Conservation (phyloP, 2,329 filamentous ascomycete species). For the Raffaelea arxii region DNA sequence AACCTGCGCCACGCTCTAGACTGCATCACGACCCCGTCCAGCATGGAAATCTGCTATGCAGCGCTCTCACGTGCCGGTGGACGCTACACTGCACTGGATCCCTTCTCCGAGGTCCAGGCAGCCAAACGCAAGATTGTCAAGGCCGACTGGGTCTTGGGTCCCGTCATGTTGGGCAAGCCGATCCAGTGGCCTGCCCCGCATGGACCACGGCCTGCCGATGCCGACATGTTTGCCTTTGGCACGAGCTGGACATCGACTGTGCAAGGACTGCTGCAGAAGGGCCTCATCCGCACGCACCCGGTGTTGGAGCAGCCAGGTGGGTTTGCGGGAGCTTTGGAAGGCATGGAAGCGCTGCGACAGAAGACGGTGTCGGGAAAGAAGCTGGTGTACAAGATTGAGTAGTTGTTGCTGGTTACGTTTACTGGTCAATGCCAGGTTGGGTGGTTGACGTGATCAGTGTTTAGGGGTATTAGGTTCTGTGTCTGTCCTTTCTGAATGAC, state of each 20-base stretch:
- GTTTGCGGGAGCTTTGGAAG: background rate
- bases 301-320: background rate
- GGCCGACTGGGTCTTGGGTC: background rate
- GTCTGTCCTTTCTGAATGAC: too few relatives aligned
- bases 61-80: background rate
- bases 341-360: background rate
- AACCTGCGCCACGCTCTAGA: background rate
- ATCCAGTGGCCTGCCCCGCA: background rate
- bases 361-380: background rate
- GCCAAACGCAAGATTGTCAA: background rate
- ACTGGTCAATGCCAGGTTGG: too few relatives aligned
- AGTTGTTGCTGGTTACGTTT: too few relatives aligned
- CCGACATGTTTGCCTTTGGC: background rate
- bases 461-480: too few relatives aligned
- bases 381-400: background rate
- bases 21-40: background rate
- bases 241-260: background rate
- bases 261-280: background rate
- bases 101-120: background rate
- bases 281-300: background rate
- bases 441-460: too few relatives aligned
- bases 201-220: background rate
- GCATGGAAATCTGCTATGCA: background rate
- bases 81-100: background rate
- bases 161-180: background rate